These are phyloP conservation scores for Phytophthora palmivora DNA, from an alignment of 352 stramenopile species.

Conservation along the genomic window DNA sequence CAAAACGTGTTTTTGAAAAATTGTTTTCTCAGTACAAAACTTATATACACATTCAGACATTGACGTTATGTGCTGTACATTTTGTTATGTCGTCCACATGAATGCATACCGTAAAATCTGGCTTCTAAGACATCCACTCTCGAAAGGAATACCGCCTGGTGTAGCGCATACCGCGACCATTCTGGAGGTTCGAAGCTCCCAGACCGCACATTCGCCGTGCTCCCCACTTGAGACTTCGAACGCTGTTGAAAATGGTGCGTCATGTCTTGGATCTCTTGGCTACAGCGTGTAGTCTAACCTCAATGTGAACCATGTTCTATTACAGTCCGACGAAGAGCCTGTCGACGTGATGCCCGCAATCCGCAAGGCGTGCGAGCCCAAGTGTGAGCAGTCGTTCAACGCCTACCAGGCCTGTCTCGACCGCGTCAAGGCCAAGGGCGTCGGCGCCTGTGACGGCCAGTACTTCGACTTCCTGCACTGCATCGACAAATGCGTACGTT, in stretches of 20 bases:
- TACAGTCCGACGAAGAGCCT: constrained; percentile 85
- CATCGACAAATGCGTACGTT: constrained; percentile 94
- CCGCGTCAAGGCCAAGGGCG: constrained; percentile 91
- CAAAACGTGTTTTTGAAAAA: too few relatives aligned
- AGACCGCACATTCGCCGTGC: constrained; percentile 31
- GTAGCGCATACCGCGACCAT: not conserved
- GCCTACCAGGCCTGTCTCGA: constrained; percentile 93
- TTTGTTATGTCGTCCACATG: too few relatives aligned
- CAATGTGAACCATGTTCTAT: too few relatives aligned
- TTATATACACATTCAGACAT: too few relatives aligned
- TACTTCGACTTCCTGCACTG: constrained; percentile 97
- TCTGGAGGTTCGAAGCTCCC: not conserved
- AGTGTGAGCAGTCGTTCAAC: constrained; percentile 87
- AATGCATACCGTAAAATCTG: not conserved
- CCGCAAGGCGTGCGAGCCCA: constrained; percentile 92
- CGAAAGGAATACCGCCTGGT: too few relatives aligned
- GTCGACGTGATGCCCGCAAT: constrained; percentile 95
- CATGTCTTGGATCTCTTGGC: too few relatives aligned
- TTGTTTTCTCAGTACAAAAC: too few relatives aligned
- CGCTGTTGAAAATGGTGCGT: constrained; percentile 39
- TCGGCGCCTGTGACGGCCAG: constrained; percentile 94
- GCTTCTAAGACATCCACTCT: too few relatives aligned
- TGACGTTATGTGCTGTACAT: too few relatives aligned
- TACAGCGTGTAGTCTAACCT: constrained; percentile 11
- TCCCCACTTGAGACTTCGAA: constrained; percentile 17